Base-by-base conservation (phyloP, 2,329 filamentous ascomycete species). In the Calonectria leucothoes region DNA sequence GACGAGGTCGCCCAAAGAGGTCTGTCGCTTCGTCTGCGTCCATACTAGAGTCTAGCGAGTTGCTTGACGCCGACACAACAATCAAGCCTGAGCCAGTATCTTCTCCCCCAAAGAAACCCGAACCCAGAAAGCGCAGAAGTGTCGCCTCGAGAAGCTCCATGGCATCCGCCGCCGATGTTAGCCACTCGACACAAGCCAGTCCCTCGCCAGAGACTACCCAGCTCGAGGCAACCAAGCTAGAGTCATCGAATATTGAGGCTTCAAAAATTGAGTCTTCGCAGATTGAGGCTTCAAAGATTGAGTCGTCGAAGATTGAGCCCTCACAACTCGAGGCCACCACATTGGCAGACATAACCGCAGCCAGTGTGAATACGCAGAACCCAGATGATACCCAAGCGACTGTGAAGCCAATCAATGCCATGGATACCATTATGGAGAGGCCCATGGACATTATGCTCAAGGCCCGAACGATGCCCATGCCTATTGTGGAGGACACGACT, bases 401-500 rank as follows among this genome's bases (percentile, higher is more conserved):
- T 1, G 85, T 93, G 57, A 94, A 94, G 83, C 93, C 94, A 48
- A 91, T 96, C 80, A 94, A 93, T 77, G 89, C 94, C 2, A 92
- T 95, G 85, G 91, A 95, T 78, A 94, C 94, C 0, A 88, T 95
- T 71, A 85, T 98, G 77, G 95, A 98, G 81, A 94, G 92, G 83
- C 96, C 96, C 0, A 96, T 98, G 93, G 96, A 98, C 80, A 98
- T 98, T 78, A 92, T 98, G 63, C 88, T 98, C 72, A 96, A 97
- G 85, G 95, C 95, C 61, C 93, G 96, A 73, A 94, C 93, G 39
- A 88, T 93, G 81, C 89, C 91, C 2, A 88, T 92, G 31, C 89
- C 91, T 0, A 86, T 92, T n/a, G 91, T 94, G 52, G 94, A 98
- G 82, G 92, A 95, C 31, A 91, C 90, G 0, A 92, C 90, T 0